phyloP scores from a whole-genome alignment of 2,329 filamentous ascomycete genomes.

The Aureobasidium sp. region DNA sequence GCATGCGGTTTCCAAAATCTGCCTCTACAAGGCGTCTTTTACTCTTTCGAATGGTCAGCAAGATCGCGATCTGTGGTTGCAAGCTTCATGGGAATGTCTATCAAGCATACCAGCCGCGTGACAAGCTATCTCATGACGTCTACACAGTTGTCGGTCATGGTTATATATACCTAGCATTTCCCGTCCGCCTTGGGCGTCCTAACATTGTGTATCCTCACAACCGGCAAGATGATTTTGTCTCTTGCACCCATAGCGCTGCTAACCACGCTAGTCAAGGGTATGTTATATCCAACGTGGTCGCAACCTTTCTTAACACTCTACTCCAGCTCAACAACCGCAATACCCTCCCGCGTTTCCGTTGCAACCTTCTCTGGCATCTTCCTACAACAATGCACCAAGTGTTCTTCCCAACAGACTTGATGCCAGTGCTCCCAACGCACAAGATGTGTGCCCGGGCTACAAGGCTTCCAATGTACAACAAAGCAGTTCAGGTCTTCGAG shows the following conservation, averaged over 20 bases:
- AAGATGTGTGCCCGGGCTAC: slow-evolving; percentile 24
- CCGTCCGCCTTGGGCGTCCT: background rate
- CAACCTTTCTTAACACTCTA: background rate
- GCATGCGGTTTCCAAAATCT: background rate
- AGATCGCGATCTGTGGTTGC: background rate
- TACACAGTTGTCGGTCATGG: background rate
- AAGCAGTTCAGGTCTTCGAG: slow-evolving; percentile 19
- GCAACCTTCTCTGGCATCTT: slow-evolving; percentile 17
- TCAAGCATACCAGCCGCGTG: background rate
- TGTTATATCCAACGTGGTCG: background rate
- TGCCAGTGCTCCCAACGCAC: slow-evolving; percentile 21
- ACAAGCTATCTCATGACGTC: background rate
- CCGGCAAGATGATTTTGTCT: background rate
- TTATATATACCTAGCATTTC: background rate
- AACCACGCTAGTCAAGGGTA: background rate
- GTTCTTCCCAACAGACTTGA: slow-evolving; percentile 22
- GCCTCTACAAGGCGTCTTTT: background rate
- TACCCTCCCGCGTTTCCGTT: slow-evolving; percentile 22
- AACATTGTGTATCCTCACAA: background rate
- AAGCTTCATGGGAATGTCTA: background rate
- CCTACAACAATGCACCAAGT: slow-evolving; percentile 20
- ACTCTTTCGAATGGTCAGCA: background rate
- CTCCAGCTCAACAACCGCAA: slow-evolving; percentile 20
- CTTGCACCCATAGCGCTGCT: background rate
- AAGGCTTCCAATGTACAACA: slow-evolving; percentile 22